A percentile compares a stretch with the other conserved stretches of the same genome.
phyloP scores from a whole-genome alignment of 345 rosid species.

The Trapa bicornis region DNA sequence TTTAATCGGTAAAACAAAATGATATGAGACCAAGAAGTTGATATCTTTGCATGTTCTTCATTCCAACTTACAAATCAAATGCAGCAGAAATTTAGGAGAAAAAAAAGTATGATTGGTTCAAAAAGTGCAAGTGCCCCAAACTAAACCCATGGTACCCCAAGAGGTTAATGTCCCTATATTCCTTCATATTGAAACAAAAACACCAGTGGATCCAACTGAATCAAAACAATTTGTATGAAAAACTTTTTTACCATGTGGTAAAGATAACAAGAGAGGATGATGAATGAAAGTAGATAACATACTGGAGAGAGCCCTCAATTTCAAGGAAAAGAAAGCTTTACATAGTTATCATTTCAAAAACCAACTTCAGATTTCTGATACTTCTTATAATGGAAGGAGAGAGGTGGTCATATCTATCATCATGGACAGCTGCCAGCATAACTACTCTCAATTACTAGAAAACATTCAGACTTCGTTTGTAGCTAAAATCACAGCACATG shows the following conservation, averaged over 20 bases:
- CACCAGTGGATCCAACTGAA: not conserved
- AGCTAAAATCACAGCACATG: too few species aligned
- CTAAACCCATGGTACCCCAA: not conserved
- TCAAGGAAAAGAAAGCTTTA: too few species aligned
- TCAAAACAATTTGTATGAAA: not conserved
- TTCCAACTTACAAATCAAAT: slow-evolving; percentile 1
- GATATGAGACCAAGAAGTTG: not conserved
- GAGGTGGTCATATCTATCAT: too few species aligned
- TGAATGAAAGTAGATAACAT: not conserved
- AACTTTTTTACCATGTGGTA: not conserved
- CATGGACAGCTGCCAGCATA: not conserved
- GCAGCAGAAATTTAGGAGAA: not conserved
- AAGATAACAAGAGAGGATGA: not conserved
- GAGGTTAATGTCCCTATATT: not conserved
- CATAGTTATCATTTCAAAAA: too few species aligned
- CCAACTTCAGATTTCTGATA: too few species aligned
- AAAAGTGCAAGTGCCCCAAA: not conserved
- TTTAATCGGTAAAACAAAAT: not conserved
- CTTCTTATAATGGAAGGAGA: too few species aligned
- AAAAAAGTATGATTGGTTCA: not conserved
- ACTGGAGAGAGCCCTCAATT: too few species aligned
- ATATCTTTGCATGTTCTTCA: not conserved
- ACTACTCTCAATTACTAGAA: not conserved
- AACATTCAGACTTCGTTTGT: too few species aligned
- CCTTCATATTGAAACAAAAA: not conserved